Evolutionary conservation across 441 rosid genomes (phyloP), one percentile per base, ranked within the genome.

Genomic region (Eutrema salsugineum): DNA sequence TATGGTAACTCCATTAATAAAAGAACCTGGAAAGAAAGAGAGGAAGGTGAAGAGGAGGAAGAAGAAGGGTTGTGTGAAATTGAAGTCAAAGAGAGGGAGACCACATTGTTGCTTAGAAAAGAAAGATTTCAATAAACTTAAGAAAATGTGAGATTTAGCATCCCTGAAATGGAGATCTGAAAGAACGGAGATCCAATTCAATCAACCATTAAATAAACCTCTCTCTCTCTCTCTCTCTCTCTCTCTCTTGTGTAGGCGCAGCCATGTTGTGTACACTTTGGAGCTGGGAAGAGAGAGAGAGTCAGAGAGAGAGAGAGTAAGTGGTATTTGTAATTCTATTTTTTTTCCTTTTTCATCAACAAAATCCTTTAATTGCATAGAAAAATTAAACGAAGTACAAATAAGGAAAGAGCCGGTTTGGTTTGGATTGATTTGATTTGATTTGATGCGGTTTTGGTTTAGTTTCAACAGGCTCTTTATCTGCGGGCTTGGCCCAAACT

Each of bases 51-150:
- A 48, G 30, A 51, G n/a, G 36, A 51, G 1, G 57, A 54, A 51
- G 59, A 54, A 27, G 33, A 6, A 2, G 54, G 32, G 8, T 49
- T 49, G 56, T 16, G 72, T 32, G 55, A 56, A 33, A 22, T 3
- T 38, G 68, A 71, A 72, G 77, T 65, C 46, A 66, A 36, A 19
- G 58, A 55, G 65, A 63, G 5, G 49, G 22, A 69, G 66, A 58
- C 57, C 11, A 69, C 35, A 56, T 64, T 72, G 70, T 22, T 62
- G 38, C 16, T 54, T 54, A 22, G 7, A 6, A 38, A 38, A 17
- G 22, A 5, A 48, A 17, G 59, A 20, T 57, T 53, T 2, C 36
- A 43, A 71, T 32, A 16, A 42, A n/a, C n/a, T n/a, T n/a, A n/a
- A 32, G 73, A 33, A 19, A 67, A 7, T 6, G 51, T 32, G 59